Base-by-base conservation (phyloP, 352 stramenopile species). In the Pythium sukuiense region DNA sequence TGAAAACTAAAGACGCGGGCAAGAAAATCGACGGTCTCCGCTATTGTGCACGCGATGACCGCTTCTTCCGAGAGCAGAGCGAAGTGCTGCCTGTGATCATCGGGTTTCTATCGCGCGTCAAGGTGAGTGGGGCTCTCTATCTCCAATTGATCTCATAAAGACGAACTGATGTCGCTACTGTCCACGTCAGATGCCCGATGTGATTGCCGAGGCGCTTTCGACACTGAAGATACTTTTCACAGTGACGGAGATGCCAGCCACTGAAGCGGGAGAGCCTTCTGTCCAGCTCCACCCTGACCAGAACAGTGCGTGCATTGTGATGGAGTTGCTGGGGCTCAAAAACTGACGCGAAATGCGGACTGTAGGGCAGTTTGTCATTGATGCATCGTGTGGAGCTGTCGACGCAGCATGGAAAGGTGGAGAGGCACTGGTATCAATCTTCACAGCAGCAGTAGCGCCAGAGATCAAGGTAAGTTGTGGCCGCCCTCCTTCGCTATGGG, bases 1-100 rank as follows among this genome's bases (percentile, higher is more conserved):
- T 92, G 18, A 90, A 89, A 55, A 61, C 75, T n/a, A 92, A 89
- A 74, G 81, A 92, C 59, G 39, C 68, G 0, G 72, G 41, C 52
- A 92, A 88, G 67, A 92, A 89, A 35, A 71, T 77, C 12, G 80
- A 89, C n/a, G 81, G 73, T 0, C 56, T 87, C 12, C 70, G 59
- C 18, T 89, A 83, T 59, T 89, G 80, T 29, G 70, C 65, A 3
- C 69, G 85, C 46, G 73, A 88, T 48, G 73, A 83, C 16, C 54
- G 59, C 30, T 92, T 90, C 58, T 75, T 92, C 37, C 72, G 87
- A 6, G 74, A 92, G 26, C 56, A 75, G 3, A 30, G 24, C 20
- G 80, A 90, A 4, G 82, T 89, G 26, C 62, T 89, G 2, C 65
- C 80, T 1, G 49, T 83, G 24, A 59, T 90, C 9, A 73, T 90